Percentiles rank a stretch among this genome's conserved stretches.
Conservation (phyloP, 371 early-diverging fungal genomes). For the Neoconidiobolus thromboides region DNA sequence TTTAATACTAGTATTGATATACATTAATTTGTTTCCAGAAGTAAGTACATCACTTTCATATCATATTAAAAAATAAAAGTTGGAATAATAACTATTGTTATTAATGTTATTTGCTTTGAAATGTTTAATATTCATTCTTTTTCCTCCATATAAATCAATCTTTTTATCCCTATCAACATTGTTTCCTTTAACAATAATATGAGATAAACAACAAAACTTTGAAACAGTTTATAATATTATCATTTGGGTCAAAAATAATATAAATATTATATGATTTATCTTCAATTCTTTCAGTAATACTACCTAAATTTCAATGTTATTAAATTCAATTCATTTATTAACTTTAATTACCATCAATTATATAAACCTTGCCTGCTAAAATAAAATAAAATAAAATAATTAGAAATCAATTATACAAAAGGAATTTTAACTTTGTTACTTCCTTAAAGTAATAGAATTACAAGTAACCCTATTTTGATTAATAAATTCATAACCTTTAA, state of each 20-base stretch:
- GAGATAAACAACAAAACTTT: neutral
- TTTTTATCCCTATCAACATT: slow-evolving; percentile 47
- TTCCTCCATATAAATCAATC: slow-evolving; percentile 91
- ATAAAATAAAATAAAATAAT: slow-evolving; percentile 8
- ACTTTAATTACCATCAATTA: slow-evolving; percentile 36
- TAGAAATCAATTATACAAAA: neutral
- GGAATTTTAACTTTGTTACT: slow-evolving; percentile 40
- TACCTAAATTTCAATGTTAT: slow-evolving; percentile 39
- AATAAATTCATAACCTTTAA: slow-evolving; percentile 58
- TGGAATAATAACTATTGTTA: neutral
- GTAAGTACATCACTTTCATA: slow-evolving; percentile 71
- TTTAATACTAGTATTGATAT: slow-evolving; percentile 46
- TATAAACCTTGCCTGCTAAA: slow-evolving; percentile 45
- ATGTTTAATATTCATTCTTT: slow-evolving; percentile 73
- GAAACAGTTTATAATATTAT: slow-evolving; percentile 14
- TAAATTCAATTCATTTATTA: slow-evolving; percentile 9
- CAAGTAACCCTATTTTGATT: slow-evolving; percentile 40
- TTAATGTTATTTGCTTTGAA: slow-evolving; percentile 33
- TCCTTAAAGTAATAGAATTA: slow-evolving; percentile 34
- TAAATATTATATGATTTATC: slow-evolving; percentile 74
- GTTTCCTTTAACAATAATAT: slow-evolving; percentile 10
- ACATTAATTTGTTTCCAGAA: slow-evolving; percentile 51
- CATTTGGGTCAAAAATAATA: slow-evolving; percentile 65
- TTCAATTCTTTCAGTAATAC: slow-evolving; percentile 61
- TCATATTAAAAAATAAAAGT: neutral